Evolutionary conservation across 345 rosid genomes (phyloP), one percentile per base, ranked within the genome.

Genomic region (Camelina hispida): DNA sequence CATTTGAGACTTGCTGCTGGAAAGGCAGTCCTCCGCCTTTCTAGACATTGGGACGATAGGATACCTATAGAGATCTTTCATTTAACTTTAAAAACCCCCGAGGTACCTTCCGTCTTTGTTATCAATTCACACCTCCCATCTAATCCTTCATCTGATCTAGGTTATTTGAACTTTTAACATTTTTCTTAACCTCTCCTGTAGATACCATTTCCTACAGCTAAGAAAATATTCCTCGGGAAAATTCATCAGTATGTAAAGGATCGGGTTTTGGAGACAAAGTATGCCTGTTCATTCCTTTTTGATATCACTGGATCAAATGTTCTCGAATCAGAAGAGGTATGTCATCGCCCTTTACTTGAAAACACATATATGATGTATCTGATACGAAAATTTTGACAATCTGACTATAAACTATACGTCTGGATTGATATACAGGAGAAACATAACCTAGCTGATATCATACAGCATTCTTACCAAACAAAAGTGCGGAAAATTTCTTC

Each of bases 1-100:
- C 98, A 95, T 78, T 79, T 95, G 83, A 89, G 81, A 85, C 88
- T 95, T 80, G 93, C 99, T 82, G 84, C 97, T 78, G 98, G 98
- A 12, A 95, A 95, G 86, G 96, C 96, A 22, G 85, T 92, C 83
- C 89, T 95, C 83, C 97, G 96, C 44, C 80, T 95, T 48, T 85
- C 97, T 38, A 89, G 82, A 79, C 89, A 83, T 59, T 95, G 99
- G 99, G 98, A 95, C 44, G 86, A 92, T 55, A 90, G 86, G 83
- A 89, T 95, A 75, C 87, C 99, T 16, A 65, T 89, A 71, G 97
- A 92, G 69, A 46, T 90, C 58, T 89, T 90, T 73, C 88, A 95
- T 80, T 81, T 89, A 78, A 90, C 96, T 12, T 50, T 95, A 59
- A 89, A 74, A 81, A 81, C 76, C 25, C 79, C 94, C 2, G 96